Evolutionary conservation across 306 rosid species (phyloP).

Genomic region (Quercus variabilis): DNA sequence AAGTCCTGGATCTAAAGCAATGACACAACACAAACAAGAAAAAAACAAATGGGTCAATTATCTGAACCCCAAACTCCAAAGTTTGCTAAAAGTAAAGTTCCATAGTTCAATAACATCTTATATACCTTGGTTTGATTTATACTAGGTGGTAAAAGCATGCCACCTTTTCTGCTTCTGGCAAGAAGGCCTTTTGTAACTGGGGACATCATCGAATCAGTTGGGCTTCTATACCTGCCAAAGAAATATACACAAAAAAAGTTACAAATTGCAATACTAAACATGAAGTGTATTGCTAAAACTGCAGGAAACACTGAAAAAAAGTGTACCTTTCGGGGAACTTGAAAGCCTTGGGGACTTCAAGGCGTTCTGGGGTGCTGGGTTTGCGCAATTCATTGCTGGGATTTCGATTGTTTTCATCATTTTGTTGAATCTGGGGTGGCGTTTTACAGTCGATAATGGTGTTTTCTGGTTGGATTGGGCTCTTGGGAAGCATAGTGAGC

Average conservation of each 20-base stretch:
- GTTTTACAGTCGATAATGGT: slow-evolving; percentile 33
- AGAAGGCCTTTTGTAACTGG: slow-evolving; percentile 78
- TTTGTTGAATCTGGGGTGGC: slow-evolving; percentile 32
- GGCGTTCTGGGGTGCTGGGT: slow-evolving; percentile 59
- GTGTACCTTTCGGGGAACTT: slow-evolving; percentile 81
- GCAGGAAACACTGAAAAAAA: neutral
- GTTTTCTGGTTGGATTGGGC: slow-evolving; percentile 29
- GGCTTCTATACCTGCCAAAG: slow-evolving; percentile 70
- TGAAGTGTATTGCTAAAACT: neutral
- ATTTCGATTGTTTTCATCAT: slow-evolving; percentile 18
- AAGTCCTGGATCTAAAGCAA: slow-evolving; percentile 43
- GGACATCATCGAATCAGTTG: slow-evolving; percentile 84
- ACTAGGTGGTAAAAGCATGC: slow-evolving; percentile 50
- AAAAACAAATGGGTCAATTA: neutral
- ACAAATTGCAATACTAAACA: neutral
- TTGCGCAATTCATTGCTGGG: slow-evolving; percentile 48
- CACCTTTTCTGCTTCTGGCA: slow-evolving; percentile 68
- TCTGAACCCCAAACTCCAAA: neutral
- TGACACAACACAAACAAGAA: neutral
- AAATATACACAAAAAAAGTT: neutral
- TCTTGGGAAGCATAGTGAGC: slow-evolving; percentile 27
- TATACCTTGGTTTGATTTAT: slow-evolving; percentile 46
- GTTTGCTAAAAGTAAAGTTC: neutral
- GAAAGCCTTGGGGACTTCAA: slow-evolving; percentile 74
- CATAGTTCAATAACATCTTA: neutral